Conservation (phyloP, 2,329 filamentous ascomycete genomes). For the Cercospora citrullina region DNA sequence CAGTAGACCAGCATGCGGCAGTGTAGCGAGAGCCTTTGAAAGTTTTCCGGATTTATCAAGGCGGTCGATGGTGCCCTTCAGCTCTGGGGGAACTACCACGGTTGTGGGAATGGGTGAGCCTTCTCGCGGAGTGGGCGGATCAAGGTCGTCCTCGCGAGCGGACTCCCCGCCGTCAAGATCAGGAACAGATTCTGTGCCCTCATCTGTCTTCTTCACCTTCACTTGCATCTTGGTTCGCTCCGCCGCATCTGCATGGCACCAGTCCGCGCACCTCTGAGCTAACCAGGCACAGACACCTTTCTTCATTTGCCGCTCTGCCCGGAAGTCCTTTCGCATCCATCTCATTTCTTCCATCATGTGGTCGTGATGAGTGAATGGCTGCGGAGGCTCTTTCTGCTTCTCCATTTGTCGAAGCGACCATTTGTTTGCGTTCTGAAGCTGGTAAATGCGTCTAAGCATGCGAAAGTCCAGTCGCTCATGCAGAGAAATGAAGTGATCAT, state of each 20-base stretch:
- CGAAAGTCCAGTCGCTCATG: slow-evolving; percentile 85
- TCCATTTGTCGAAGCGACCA: slow-evolving; percentile 92
- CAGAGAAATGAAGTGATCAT: slow-evolving; percentile 78
- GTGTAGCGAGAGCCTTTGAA: slow-evolving; percentile 30
- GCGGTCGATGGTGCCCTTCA: slow-evolving; percentile 29
- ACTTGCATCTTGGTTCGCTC: slow-evolving; percentile 70
- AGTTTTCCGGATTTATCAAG: slow-evolving; percentile 34
- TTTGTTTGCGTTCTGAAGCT: slow-evolving; percentile 84
- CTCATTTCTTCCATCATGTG: slow-evolving; percentile 86
- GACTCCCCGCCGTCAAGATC: slow-evolving; percentile 38
- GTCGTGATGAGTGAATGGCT: slow-evolving; percentile 80
- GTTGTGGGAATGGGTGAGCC: slow-evolving; percentile 20
- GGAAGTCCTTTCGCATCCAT: slow-evolving; percentile 97
- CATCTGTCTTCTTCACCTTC: slow-evolving; percentile 49
- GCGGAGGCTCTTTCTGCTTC: slow-evolving; percentile 75
- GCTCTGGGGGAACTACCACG: slow-evolving; percentile 35
- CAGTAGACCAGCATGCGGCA: slow-evolving; percentile 31
- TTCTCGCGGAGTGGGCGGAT: slow-evolving; percentile 32
- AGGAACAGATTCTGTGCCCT: slow-evolving; percentile 25
- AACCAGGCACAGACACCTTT: slow-evolving; percentile 74
- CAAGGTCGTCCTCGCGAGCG: slow-evolving; percentile 35
- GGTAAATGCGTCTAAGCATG: slow-evolving; percentile 81
- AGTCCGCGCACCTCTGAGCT: slow-evolving; percentile 81
- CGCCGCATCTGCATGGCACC: slow-evolving; percentile 65
- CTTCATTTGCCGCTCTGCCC: slow-evolving; percentile 94